Conservation (phyloP, 2,329 filamentous ascomycete species). For the Talaromyces sp. region DNA sequence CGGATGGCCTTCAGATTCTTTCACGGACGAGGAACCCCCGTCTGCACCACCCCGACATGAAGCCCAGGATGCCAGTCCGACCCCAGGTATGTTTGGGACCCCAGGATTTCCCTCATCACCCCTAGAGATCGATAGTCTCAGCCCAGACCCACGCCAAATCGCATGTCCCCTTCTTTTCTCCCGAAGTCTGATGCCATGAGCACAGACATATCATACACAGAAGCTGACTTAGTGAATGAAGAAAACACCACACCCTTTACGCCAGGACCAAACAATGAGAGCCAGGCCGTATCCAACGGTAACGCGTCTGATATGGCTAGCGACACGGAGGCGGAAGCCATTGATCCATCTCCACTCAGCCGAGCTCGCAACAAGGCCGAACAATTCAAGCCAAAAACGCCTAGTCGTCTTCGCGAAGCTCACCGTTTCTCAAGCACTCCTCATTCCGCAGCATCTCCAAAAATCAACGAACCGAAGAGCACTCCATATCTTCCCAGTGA, state of each 20-base stretch:
- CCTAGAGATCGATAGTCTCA: background rate
- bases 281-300: constrained; percentile 14
- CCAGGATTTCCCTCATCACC: background rate
- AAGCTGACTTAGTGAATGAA: background rate
- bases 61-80: background rate
- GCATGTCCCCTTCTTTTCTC: background rate
- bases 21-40: background rate
- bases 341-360: constrained; percentile 34
- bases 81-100: background rate
- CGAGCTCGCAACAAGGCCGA: constrained; percentile 41
- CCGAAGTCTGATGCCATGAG: background rate
- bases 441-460: background rate
- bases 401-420: constrained; percentile 45
- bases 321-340: constrained; percentile 11
- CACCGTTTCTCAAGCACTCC: constrained; percentile 29
- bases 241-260: background rate
- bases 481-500: background rate
- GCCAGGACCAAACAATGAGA: background rate
- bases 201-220: background rate
- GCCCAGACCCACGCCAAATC: background rate
- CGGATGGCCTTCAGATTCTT: constrained; percentile 1
- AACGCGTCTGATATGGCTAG: constrained; percentile 21
- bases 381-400: constrained; percentile 48
- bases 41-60: background rate
- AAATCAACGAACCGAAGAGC: background rate